These are phyloP conservation scores for Heliamphora pulchella DNA, from an alignment of 179 eudicot species.

Conservation along the genomic window DNA sequence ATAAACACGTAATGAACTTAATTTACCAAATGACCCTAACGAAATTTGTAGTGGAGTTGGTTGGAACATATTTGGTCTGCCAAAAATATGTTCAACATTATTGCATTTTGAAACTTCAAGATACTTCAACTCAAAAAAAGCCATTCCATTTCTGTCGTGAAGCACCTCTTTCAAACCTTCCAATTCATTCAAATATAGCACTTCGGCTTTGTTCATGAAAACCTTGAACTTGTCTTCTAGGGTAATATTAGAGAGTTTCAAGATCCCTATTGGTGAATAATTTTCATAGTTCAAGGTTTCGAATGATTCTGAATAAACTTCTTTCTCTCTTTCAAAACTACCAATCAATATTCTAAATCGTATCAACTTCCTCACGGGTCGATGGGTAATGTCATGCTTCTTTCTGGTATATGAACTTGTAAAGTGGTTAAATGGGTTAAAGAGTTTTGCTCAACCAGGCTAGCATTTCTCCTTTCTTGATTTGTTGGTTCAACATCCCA, in stretches of 20 bases:
- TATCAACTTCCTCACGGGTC: background rate
- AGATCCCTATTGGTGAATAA: background rate
- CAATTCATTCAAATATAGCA: background rate
- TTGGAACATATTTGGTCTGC: background rate
- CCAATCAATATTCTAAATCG: background rate
- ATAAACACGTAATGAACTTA: background rate
- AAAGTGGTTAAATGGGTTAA: background rate
- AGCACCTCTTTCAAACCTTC: background rate
- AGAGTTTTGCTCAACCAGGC: background rate
- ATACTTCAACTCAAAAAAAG: background rate
- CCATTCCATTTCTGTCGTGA: background rate
- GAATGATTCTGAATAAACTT: no score
- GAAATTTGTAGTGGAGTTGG: background rate
- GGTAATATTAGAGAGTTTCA: background rate
- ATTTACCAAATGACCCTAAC: background rate
- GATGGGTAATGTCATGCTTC: background rate
- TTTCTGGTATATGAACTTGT: background rate
- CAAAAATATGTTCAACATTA: background rate
- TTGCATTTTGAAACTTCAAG: fast-evolving
- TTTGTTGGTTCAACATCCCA: background rate
- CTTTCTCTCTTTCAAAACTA: background rate
- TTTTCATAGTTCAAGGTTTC: no score
- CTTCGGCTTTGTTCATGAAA: background rate
- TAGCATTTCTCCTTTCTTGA: background rate
- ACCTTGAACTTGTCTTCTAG: background rate